Conservation (phyloP, 164 flowering plant species). For the Vitis rotundifolia region DNA sequence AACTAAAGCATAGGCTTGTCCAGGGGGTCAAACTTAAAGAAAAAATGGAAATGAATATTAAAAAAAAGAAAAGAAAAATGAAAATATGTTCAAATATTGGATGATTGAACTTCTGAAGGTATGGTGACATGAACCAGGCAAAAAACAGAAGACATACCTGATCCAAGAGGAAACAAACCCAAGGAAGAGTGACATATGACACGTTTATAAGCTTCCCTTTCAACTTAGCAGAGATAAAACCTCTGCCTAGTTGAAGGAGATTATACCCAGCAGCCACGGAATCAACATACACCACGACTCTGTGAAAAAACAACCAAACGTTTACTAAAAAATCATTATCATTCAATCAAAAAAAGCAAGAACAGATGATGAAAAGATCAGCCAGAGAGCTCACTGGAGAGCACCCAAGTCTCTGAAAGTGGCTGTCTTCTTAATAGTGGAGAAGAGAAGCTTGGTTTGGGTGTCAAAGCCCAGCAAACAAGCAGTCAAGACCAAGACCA, state of each 20-base stretch:
- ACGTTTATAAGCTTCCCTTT: constrained; percentile 6
- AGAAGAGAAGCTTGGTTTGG: constrained; percentile 42
- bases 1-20: too few relatives aligned
- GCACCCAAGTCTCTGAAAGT: constrained; percentile 48
- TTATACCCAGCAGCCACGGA: constrained; percentile 57
- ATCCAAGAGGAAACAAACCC: constrained; percentile 59
- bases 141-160: constrained; percentile 44
- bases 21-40: too few relatives aligned
- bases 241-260: constrained; percentile 47
- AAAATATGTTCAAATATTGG: too few relatives aligned
- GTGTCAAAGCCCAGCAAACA: constrained; percentile 46
- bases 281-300: constrained; percentile 41
- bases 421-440: constrained; percentile 28
- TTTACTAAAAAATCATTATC: neutral
- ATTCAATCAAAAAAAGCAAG: neutral
- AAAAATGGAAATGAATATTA: too few relatives aligned
- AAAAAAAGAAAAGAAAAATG: too few relatives aligned
- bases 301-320: constrained; percentile 7
- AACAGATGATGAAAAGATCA: neutral
- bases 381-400: constrained; percentile 35
- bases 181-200: constrained; percentile 21
- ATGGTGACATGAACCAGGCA: too few relatives aligned
- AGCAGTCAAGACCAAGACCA: constrained; percentile 32
- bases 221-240: constrained; percentile 11
- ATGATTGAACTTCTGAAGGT: too few relatives aligned